Evolutionary conservation across 768 basidiomycete species (phyloP).

Genomic region (Glaciozyma martinii): DNA sequence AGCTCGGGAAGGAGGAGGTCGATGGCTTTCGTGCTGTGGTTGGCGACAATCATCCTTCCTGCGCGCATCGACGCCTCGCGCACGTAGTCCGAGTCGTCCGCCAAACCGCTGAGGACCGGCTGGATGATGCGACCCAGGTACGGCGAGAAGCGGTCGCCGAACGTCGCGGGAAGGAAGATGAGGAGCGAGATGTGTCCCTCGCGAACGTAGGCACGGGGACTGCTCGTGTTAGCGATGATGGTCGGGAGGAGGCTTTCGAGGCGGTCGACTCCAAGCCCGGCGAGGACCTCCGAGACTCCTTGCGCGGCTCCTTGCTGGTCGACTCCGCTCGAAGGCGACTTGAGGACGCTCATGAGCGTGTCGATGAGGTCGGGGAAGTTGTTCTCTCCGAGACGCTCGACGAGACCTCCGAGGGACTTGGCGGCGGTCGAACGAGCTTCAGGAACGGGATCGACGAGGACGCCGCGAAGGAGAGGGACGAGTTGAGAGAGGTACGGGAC

Average conservation of each 20-base stretch:
- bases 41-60: slow-evolving; percentile 94
- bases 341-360: slow-evolving; percentile 74
- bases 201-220: slow-evolving; percentile 77
- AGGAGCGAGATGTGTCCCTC: slow-evolving; percentile 98
- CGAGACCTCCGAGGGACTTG: slow-evolving; percentile 90
- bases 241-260: slow-evolving; percentile 89
- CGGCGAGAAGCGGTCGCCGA: slow-evolving; percentile 91
- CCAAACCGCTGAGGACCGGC: slow-evolving; percentile 81
- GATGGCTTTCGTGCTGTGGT: slow-evolving; percentile 84
- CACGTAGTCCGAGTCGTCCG: slow-evolving; percentile 89
- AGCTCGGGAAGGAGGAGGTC: slow-evolving; percentile 89
- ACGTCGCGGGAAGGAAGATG: slow-evolving; percentile 89
- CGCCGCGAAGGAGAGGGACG: slow-evolving; percentile 80
- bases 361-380: slow-evolving; percentile 95
- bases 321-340: slow-evolving; percentile 86
- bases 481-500: slow-evolving; percentile 85
- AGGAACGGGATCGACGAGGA: slow-evolving; percentile 92
- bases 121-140: slow-evolving; percentile 89
- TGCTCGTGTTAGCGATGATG: slow-evolving; percentile 82
- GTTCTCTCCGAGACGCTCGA: slow-evolving; percentile 85
- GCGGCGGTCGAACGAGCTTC: slow-evolving; percentile 96
- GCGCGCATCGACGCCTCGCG: slow-evolving; percentile 96
- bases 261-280: slow-evolving; percentile 94
- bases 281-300: slow-evolving; percentile 87
- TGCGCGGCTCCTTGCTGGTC: slow-evolving; percentile 97